These are phyloP conservation scores for Plectranthus barbatus DNA, from an alignment of 257 asterid species.

Conservation along the genomic window DNA sequence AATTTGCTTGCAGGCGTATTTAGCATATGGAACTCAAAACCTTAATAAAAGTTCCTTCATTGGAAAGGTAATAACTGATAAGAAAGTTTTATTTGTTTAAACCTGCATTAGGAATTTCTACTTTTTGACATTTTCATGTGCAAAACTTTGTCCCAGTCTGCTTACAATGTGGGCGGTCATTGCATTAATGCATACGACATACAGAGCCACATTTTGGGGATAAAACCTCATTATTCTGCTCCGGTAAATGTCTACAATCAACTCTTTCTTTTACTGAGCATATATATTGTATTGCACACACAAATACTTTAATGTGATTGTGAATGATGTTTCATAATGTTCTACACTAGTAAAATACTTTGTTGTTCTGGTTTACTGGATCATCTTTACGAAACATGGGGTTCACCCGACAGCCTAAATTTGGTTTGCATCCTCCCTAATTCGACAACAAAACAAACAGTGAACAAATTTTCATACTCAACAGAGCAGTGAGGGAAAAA, in stretches of 20 bases:
- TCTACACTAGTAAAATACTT: background rate
- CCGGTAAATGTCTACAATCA: slow-evolving; percentile 44
- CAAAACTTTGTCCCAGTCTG: slow-evolving; percentile 40
- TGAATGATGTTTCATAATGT: background rate
- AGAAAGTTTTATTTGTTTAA: background rate
- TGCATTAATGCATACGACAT: slow-evolving; percentile 71
- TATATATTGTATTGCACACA: background rate
- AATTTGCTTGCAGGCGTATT: slow-evolving; percentile 56
- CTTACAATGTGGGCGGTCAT: slow-evolving; percentile 82
- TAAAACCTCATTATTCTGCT: slow-evolving; percentile 68
- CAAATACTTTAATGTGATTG: background rate
- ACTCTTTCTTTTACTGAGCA: background rate
- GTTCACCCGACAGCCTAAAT: background rate
- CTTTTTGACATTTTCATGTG: slow-evolving; percentile 13
- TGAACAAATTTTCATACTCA: too few relatives aligned
- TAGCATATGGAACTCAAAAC: slow-evolving; percentile 83
- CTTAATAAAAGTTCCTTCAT: slow-evolving; percentile 52
- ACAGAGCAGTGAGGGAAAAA: background rate
- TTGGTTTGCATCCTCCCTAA: background rate
- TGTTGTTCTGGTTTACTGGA: background rate
- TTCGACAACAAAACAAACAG: background rate
- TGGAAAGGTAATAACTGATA: slow-evolving; percentile 43
- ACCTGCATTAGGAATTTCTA: background rate
- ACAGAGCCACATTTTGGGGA: slow-evolving; percentile 71
- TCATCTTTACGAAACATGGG: background rate